Percentiles rank a stretch among this genome's conserved stretches.
Evolutionary conservation across 306 rosid genomes (phyloP).

Genomic region (Alnus rubra): DNA sequence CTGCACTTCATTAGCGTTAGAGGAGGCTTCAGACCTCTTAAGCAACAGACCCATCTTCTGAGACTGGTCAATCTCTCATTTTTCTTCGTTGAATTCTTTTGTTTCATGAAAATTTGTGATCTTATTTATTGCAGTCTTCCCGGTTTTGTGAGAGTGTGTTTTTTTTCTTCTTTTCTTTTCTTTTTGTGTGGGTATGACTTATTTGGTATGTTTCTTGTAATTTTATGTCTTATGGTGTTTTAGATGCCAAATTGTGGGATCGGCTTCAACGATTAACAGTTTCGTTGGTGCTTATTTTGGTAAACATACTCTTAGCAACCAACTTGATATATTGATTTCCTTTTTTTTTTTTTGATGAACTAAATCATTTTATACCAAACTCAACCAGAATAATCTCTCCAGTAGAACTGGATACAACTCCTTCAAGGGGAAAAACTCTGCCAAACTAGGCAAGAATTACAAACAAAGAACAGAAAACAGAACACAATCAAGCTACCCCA

Average conservation of each 20-base stretch:
- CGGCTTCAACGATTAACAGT: not conserved
- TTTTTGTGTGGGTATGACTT: not conserved
- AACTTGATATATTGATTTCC: not conserved
- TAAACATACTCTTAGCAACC: not conserved
- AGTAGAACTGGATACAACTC: no score
- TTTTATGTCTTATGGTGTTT: not conserved
- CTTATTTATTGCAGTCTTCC: constrained; percentile 5
- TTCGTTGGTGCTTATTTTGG: not conserved
- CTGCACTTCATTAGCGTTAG: constrained; percentile 51
- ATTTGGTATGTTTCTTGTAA: not conserved
- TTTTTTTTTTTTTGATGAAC: no score
- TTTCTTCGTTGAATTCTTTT: not conserved
- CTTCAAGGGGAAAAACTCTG: no score
- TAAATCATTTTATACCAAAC: no score
- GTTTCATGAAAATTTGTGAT: not conserved
- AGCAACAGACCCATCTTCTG: constrained; percentile 55
- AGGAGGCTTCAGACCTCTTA: constrained; percentile 59
- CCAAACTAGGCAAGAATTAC: no score
- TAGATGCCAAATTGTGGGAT: not conserved
- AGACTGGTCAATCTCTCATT: constrained; percentile 33
- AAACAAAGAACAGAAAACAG: no score
- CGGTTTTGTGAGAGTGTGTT: not conserved
- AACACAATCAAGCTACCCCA: no score
- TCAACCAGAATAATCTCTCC: no score
- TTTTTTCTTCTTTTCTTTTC: not conserved